phyloP scores from a whole-genome alignment of 129 eudicot genomes.

The Flaveria trinervia region DNA sequence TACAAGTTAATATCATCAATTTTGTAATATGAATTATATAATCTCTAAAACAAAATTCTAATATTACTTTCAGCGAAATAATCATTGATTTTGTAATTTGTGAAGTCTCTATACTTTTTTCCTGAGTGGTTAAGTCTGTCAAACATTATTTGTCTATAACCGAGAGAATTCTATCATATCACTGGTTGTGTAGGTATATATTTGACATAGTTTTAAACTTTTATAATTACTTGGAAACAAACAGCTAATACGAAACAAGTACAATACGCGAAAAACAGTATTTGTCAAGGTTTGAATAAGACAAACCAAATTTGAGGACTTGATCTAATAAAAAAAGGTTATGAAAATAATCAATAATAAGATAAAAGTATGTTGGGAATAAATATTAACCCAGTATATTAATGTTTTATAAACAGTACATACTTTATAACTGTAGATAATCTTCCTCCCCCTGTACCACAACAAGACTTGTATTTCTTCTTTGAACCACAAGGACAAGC shows the following conservation, averaged over 20 bases:
- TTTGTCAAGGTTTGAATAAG: background rate
- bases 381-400: background rate
- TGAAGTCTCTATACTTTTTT: background rate
- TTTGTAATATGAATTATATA: background rate
- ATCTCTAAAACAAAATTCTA: background rate
- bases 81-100: background rate
- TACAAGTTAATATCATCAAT: conserved; percentile 8
- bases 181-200: too few species aligned
- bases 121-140: too few species aligned
- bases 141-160: too few species aligned
- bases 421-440: conserved; percentile 64
- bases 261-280: background rate
- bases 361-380: background rate
- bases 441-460: conserved; percentile 71
- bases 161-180: too few species aligned
- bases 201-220: too few species aligned
- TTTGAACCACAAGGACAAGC: conserved; percentile 90
- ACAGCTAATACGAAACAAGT: background rate
- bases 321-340: background rate
- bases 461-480: conserved; percentile 92
- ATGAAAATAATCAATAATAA: background rate
- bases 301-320: background rate
- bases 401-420: conserved; percentile 20
- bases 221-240: background rate
- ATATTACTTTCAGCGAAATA: background rate